Base-by-base conservation (phyloP, 2,329 filamentous ascomycete genomes). In the Hypoxylon rubiginosum region DNA sequence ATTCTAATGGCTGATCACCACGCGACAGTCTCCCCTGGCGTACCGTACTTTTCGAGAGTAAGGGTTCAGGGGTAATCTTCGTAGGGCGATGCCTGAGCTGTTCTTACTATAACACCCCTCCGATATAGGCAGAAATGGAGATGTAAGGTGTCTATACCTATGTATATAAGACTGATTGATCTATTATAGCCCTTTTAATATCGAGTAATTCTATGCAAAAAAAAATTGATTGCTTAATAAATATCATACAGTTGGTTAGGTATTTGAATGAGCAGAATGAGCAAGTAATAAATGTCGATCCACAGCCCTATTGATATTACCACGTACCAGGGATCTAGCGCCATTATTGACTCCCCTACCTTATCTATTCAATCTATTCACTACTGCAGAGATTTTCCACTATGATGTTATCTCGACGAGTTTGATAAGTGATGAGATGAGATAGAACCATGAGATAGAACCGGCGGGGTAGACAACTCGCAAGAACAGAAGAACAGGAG, bases 101-200 rank as follows among this genome's bases (percentile, higher is more conserved):
- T 58, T 54, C 15, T 32, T 26, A 15, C 15, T 50, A 49, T 28
- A 39, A 13, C 17, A 41, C 6, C 11, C 34, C 28, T n/a, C 39
- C 43, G 53, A 45, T 49, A 36, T 34, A 28, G 45, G 50, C 59
- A 53, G 5, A 1, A 17, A 19, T 4, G 41, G 46, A 21, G 30
- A 28, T 41, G 30, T 58, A 56, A 43, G 41, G 26, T 34, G 24
- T 4, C 43, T 15, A 43, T 62, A 65, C 28, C n/a, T n/a, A n/a
- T n/a, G n/a, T n/a, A n/a, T n/a, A 30, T 62, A 66, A 66, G 63
- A 58, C 63, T 66, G 58, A 66, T 54, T 66, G 58, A 66, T 54
- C 41, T 48, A 43, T 21, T 49, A 53, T 52, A 34, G 17, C 10
- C 19, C 24, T 28, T 30, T 52, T 10, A 39, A 36, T 5, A 17